A percentile compares a stretch with the other conserved stretches of the same genome.
Conservation (phyloP, 75 land plant species). For the Chamaecyparis obtusa region DNA sequence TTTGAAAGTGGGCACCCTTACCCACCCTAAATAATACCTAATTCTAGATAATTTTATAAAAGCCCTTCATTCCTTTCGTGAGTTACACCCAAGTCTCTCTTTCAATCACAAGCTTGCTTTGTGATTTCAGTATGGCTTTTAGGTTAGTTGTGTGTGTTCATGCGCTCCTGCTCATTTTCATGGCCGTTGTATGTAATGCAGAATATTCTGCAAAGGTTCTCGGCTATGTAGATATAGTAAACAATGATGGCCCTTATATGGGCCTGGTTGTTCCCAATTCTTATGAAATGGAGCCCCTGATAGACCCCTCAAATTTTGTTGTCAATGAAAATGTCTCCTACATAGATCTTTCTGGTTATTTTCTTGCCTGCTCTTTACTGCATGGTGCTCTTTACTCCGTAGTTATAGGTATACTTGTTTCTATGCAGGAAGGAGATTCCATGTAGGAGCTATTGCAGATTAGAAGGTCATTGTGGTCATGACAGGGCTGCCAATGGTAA, state of each 20-base stretch:
- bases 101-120: background rate
- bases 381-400: background rate
- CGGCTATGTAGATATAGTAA: slow-evolving; percentile 12
- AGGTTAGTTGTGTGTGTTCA: background rate
- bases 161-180: background rate
- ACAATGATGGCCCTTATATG: slow-evolving; percentile 36
- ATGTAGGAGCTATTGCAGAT: slow-evolving; percentile 20
- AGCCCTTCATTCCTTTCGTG: no score
- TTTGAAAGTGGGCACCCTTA: no score
- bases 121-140: no score
- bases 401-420: background rate
- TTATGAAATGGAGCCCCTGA: slow-evolving; percentile 50
- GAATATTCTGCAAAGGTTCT: background rate
- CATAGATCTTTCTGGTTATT: slow-evolving; percentile 43
- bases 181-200: background rate
- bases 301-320: slow-evolving; percentile 29
- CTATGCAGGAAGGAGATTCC: slow-evolving; percentile 32
- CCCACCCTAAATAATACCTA: no score
- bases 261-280: slow-evolving; percentile 47
- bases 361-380: background rate
- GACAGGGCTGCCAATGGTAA: slow-evolving; percentile 45
- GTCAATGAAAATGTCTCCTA: slow-evolving; percentile 13
- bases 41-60: no score
- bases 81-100: background rate
- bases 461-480: slow-evolving; percentile 32